Evolutionary conservation across 1,284 basidiomycete species (phyloP).

Genomic region (Vanrija pseudolonga): DNA sequence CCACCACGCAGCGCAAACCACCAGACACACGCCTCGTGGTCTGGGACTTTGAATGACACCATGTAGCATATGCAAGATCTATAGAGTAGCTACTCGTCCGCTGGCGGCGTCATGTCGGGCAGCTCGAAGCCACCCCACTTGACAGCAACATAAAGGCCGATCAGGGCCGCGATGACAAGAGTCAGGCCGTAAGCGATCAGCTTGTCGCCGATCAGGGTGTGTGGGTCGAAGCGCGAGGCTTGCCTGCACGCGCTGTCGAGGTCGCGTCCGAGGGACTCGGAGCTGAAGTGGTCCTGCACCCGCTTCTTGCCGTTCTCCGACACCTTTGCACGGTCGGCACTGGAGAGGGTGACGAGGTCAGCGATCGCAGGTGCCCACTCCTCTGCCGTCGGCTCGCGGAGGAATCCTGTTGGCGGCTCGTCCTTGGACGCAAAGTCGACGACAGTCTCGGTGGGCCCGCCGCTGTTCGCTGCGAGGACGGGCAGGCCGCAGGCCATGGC

Average conservation of each 20-base stretch:
- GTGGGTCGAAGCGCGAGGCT: constrained; percentile 47
- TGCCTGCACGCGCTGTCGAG: constrained; percentile 61
- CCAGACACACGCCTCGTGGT: too few species aligned
- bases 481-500: constrained; percentile 90
- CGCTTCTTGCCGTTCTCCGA: constrained; percentile 58
- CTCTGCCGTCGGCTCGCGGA: constrained; percentile 60
- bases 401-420: constrained; percentile 60
- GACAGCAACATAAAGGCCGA: too few species aligned
- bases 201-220: constrained; percentile 31
- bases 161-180: neutral
- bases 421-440: constrained; percentile 53
- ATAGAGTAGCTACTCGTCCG: too few species aligned
- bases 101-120: too few species aligned
- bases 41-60: too few species aligned
- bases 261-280: constrained; percentile 63
- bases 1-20: too few species aligned
- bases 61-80: too few species aligned
- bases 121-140: too few species aligned
- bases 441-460: constrained; percentile 88
- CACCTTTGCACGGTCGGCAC: constrained; percentile 55
- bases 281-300: constrained; percentile 59
- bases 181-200: constrained; percentile 23
- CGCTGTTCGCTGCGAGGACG: constrained; percentile 81
- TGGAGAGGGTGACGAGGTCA: constrained; percentile 59
- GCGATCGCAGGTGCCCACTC: constrained; percentile 67